Percentiles rank a stretch among this genome's conserved stretches.
Conservation (phyloP, 768 basidiomycete species). For the Harrya chromipes region DNA sequence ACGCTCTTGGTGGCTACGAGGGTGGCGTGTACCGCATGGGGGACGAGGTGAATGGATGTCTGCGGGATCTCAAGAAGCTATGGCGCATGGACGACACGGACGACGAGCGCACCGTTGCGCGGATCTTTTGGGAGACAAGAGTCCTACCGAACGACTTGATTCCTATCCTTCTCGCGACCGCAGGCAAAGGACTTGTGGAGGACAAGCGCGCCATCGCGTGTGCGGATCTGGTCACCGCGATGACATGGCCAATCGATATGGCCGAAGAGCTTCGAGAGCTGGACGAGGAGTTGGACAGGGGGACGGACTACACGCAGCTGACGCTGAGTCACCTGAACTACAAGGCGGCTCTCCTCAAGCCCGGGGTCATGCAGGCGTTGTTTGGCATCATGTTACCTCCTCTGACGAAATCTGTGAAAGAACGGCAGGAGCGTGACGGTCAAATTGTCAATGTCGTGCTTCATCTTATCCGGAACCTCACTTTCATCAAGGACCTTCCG, state of each 20-base stretch:
- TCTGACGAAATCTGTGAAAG: slow-evolving; percentile 63
- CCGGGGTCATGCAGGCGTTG: slow-evolving; percentile 66
- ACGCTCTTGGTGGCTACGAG: slow-evolving; percentile 78
- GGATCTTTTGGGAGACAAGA: slow-evolving; percentile 88
- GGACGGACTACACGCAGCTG: slow-evolving; percentile 87
- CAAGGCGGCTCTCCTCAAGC: slow-evolving; percentile 69
- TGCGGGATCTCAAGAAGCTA: slow-evolving; percentile 92
- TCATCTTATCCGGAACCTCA: slow-evolving; percentile 89
- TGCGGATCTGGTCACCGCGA: slow-evolving; percentile 88
- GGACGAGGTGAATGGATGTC: slow-evolving; percentile 76
- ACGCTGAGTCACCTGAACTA: slow-evolving; percentile 80
- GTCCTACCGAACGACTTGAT: slow-evolving; percentile 85
- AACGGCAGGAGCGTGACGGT: slow-evolving; percentile 75
- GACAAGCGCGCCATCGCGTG: slow-evolving; percentile 81
- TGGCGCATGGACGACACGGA: slow-evolving; percentile 98
- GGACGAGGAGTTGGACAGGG: slow-evolving; percentile 71
- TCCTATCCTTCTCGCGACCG: slow-evolving; percentile 78
- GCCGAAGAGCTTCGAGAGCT: slow-evolving; percentile 93
- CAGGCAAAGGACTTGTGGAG: slow-evolving; percentile 72
- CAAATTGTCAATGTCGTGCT: slow-evolving; percentile 87
- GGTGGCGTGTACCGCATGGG: slow-evolving; percentile 67
- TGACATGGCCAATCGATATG: slow-evolving; percentile 99
- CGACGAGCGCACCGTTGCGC: slow-evolving; percentile 92
- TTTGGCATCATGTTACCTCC: slow-evolving; percentile 77
- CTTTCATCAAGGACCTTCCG: slow-evolving; percentile 86